phyloP scores from a whole-genome alignment of 345 rosid genomes.

The Boechera retrofracta region DNA sequence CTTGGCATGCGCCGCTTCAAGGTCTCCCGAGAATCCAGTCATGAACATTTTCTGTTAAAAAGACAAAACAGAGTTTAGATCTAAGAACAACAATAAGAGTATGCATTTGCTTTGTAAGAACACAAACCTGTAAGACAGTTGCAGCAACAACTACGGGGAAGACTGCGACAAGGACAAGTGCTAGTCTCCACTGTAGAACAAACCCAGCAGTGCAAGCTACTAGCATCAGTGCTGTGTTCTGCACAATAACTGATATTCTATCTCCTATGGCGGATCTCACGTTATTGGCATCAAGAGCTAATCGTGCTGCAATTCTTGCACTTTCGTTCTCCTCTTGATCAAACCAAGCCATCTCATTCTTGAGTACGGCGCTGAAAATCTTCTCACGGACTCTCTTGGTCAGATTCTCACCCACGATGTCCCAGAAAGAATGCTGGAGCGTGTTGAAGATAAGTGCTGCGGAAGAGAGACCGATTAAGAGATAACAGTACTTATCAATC shows the following conservation, averaged over 20 bases:
- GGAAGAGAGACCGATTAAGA: constrained; percentile 91
- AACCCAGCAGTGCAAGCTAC: constrained; percentile 98
- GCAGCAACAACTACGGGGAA: constrained; percentile 99
- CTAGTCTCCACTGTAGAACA: constrained; percentile 98
- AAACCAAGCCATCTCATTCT: constrained; percentile 97
- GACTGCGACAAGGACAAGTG: constrained; percentile 91
- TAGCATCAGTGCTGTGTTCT: constrained; percentile 91
- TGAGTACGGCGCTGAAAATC: constrained; percentile 85
- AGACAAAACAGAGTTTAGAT: constrained; percentile 12
- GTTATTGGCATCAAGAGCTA: constrained; percentile 95
- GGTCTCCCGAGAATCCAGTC: constrained; percentile 95
- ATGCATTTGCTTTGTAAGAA: not conserved
- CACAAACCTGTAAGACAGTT: constrained; percentile 88
- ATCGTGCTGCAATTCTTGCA: constrained; percentile 84
- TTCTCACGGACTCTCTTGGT: constrained; percentile 96
- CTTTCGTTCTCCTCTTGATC: constrained; percentile 99
- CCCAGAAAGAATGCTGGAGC: constrained; percentile 97
- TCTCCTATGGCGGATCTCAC: constrained; percentile 99
- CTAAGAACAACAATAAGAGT: not conserved
- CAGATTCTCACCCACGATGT: constrained; percentile 95
- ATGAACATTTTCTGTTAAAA: constrained; percentile 92
- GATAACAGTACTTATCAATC: constrained; percentile 87
- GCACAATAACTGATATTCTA: constrained; percentile 91
- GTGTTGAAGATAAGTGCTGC: constrained; percentile 94
- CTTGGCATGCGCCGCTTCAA: constrained; percentile 93